Evolutionary conservation across 1,284 basidiomycete genomes (phyloP), one percentile per base, ranked within the genome.

Genomic region (Coniferiporia sulphurascens): DNA sequence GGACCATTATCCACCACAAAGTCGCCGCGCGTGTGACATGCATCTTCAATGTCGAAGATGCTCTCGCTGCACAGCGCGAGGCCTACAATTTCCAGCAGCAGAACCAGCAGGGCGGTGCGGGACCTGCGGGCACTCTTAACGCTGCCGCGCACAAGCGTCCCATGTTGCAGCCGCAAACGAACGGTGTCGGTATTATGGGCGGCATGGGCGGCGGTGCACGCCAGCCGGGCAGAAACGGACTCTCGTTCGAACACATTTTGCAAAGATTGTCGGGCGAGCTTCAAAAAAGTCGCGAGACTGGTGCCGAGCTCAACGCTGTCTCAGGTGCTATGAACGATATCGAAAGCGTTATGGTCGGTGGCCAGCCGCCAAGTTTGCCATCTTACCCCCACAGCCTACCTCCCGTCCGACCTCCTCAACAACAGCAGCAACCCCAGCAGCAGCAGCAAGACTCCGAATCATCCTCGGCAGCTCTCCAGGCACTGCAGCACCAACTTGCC

Each of bases 1-100:
- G 95, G 75, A 95, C 94, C 0, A 95, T 98, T 63, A 89, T 99
- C 52, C 96, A 99, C 74, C 95, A 98, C 78, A 98, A 98, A 72
- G 97, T 99, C 44, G 93, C 96, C 9, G 94, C 95, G 12, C 91
- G 93, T 48, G 93, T 95, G 36, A 85, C 94, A 61, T 92, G 95
- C 65, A 86, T 97, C 8, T 86, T 96, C 68, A 86, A 81, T 0
- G 87, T 93, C 44, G 91, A 95, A 60, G 96, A 99, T 69, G 88
- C 85, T 0, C 82, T 84, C 62, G 78, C 83, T 49, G 86, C 86
- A 45, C 80, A 84, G 13, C 82, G 86, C 51, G 79, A 81, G 48
- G 66, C 52, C 54, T 62, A 41, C 53, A 65, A 71, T 73, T 62
- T 59, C 63, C 71, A 76, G 68, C 74, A 73, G 61, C 73, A 76